Conservation (phyloP, 176 grass and related monocot genomes). For the Stipa capillata region DNA sequence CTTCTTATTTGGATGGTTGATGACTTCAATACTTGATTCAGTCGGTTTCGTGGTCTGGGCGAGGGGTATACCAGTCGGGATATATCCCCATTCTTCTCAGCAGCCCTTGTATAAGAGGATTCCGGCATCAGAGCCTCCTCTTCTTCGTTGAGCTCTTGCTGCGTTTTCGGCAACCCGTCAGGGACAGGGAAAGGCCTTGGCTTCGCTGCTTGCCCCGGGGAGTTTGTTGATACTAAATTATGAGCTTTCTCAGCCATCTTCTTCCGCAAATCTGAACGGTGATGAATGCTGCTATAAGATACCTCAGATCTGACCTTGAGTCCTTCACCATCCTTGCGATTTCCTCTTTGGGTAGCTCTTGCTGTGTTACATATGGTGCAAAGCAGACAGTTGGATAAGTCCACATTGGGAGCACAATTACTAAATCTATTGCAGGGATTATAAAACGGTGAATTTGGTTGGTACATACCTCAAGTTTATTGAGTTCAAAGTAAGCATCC, state of each 20-base stretch:
- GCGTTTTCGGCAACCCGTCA: slow-evolving; percentile 58
- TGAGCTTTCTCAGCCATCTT: slow-evolving; percentile 30
- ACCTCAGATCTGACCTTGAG: slow-evolving; percentile 29
- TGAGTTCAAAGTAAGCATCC: slow-evolving; percentile 84
- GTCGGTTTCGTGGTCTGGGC: slow-evolving; percentile 48
- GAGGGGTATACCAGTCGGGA: slow-evolving; percentile 70
- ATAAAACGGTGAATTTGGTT: background rate
- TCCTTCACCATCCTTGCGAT: slow-evolving; percentile 44
- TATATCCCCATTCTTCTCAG: slow-evolving; percentile 53
- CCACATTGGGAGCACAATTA: background rate
- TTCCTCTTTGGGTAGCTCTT: slow-evolving; percentile 44
- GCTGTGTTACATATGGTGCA: slow-evolving; percentile 9
- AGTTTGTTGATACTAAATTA: background rate
- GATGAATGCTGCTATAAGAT: slow-evolving; percentile 50
- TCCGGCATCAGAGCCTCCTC: slow-evolving; percentile 57
- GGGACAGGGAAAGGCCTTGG: slow-evolving; percentile 51
- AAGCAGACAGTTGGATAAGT: background rate
- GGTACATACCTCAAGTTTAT: slow-evolving; percentile 60
- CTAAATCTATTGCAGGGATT: background rate
- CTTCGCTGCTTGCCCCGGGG: background rate
- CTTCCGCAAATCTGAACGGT: slow-evolving; percentile 35
- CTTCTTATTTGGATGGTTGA: background rate
- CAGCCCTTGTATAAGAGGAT: slow-evolving; percentile 58
- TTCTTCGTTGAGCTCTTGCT: slow-evolving; percentile 67
- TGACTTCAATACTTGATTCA: slow-evolving; percentile 25